Base-by-base conservation (phyloP, 192 early-diverging fungal genomes). In the Dissophora globulifera region DNA sequence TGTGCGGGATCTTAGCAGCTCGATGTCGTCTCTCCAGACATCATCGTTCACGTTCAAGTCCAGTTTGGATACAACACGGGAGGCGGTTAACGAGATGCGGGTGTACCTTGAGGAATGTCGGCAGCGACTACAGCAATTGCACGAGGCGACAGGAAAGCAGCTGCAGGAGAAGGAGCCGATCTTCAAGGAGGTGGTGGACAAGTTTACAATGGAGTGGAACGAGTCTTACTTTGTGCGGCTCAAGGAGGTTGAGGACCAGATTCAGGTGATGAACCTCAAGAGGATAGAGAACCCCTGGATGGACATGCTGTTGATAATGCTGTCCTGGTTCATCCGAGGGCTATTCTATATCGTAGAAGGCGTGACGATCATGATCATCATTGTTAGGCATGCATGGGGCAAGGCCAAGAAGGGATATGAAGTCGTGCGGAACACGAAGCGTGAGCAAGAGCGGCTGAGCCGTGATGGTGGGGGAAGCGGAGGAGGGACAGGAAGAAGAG, bases 281-380 rank as follows among this genome's bases (percentile, higher is more conserved):
- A 50, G 72, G 31, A 76, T 76, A 17, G 72, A 76, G 48, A 76
- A 76, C 47, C 72, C 72, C 2, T 76, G 72, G 72, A 67, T 76
- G 72, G 72, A 76, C 29, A 67, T 76, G 63, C 49, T 76, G 26
- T 20, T 76, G 50, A 76, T 76, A 46, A 76, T 76, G 72, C 32
- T 76, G 43, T 76, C 72, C 9, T 76, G 72, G 72, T 26, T 76
- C 12, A 76, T 76, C 35, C 63, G 72, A 31, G 72, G 72, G 2
- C 25, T 76, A 15, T 76, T 76, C 26, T 76, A 76, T 29, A 53
- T 76, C 19, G 72, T 76, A 2, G 72, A 76, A 22, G 72, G 63
- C 9, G 72, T 76, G 27, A 76, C 72, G 19, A 76, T 76, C 52
- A 50, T 76, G 57, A 67, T 76, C 27, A 76, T 76, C 20, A 67